phyloP scores from a whole-genome alignment of 441 rosid species.

The Pelargonium myrrhifolium region DNA sequence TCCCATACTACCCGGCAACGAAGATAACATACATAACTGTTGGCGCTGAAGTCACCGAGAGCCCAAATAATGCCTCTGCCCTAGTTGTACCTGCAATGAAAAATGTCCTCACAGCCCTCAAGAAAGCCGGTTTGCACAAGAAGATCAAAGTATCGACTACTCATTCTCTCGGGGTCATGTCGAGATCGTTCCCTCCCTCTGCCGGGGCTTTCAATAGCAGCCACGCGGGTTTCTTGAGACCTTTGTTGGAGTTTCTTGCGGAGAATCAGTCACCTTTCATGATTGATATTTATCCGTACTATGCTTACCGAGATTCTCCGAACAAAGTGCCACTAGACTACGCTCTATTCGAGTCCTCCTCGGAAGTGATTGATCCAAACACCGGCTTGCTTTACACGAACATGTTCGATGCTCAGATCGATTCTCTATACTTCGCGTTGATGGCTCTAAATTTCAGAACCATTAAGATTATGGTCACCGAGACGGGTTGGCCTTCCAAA shows the following conservation, averaged over 20 bases:
- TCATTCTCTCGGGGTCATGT: constrained; percentile 73
- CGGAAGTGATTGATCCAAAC: constrained; percentile 88
- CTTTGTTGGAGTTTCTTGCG: constrained; percentile 79
- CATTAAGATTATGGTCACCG: constrained; percentile 82
- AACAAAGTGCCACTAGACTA: constrained; percentile 76
- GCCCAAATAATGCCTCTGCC: constrained; percentile 48
- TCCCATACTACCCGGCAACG: constrained; percentile 76
- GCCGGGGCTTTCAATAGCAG: constrained; percentile 86
- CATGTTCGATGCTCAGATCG: constrained; percentile 97
- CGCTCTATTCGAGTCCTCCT: constrained; percentile 72
- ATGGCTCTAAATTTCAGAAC: constrained; percentile 75
- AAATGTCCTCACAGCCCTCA: constrained; percentile 62
- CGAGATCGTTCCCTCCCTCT: constrained; percentile 91
- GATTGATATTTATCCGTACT: constrained; percentile 84
- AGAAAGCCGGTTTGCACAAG: constrained; percentile 58
- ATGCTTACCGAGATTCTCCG: constrained; percentile 82
- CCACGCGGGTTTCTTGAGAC: constrained; percentile 64
- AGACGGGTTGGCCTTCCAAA: constrained; percentile 98
- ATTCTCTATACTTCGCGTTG: constrained; percentile 75
- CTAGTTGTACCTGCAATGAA: constrained; percentile 80
- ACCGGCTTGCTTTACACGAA: constrained; percentile 87
- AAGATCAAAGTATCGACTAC: constrained; percentile 80
- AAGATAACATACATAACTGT: constrained; percentile 76
- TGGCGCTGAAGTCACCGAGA: constrained; percentile 84
- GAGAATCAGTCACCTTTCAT: constrained; percentile 92